Base-by-base conservation (phyloP, 768 basidiomycete genomes). In the Mrakia blollopis region DNA sequence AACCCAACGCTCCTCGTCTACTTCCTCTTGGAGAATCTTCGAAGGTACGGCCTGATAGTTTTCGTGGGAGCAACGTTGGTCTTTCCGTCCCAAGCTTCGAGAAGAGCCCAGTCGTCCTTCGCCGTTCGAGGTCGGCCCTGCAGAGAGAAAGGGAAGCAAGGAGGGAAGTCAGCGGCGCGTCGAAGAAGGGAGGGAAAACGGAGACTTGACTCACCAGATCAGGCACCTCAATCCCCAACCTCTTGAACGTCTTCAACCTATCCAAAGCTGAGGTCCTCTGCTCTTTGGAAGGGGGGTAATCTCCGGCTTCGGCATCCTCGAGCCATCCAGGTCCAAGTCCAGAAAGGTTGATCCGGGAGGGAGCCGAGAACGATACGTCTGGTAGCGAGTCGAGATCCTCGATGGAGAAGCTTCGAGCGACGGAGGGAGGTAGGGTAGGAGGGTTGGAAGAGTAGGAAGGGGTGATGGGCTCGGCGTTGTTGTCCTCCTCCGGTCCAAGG, bases 111-210 rank as follows among this genome's bases (percentile, higher is more conserved):
- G 28, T 77, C 76, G 37, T 77, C 76, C 21, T 65, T 25, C 16
- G 72, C 37, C 47, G 76, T 77, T 14, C 76, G 76, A 6, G 72
- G 62, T 57, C 72, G 76, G 41, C 63, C 72, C 76, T 77, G 69
- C 28, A 41, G 14, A 32, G 37, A 47, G n/a, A 35, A 32, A 67
- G 9, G n/a, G 32, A 11, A 11, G 4, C 25, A 41, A n/a, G n/a
- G n/a, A 72, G 25, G 8, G 30, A 13, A 23, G 25, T 72, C 47
- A 52, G 32, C n/a, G 28, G 16, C 28, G 21, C 25, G 30, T 28
- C 54, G 25, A 41, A 4, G 25, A 6, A 44, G 6, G 2, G 25
- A 28, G 4, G 30, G n/a, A 41, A 41, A 11, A 28, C 4, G 4
- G 44, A 44, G 44, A 11, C 44, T 1, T 2, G 23, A 44, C 73